Evolutionary conservation across 257 asterid species (phyloP), one percentile per base, ranked within the genome.

Genomic region (Apocynum venetum): DNA sequence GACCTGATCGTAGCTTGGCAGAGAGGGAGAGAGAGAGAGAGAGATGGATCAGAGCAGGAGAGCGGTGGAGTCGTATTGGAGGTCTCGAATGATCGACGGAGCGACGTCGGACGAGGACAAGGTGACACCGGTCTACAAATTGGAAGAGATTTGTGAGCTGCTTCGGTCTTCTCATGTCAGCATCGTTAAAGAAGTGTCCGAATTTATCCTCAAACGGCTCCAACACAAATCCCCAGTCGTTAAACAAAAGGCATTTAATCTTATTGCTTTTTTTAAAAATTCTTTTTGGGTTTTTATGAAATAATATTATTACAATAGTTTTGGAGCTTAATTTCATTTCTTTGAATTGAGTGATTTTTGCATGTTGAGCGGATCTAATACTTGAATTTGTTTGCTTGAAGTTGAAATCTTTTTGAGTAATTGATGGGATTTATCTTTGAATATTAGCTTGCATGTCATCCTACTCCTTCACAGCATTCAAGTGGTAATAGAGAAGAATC

Each of bases 1-100:
- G 51, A 41, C 8, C 65, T 68, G 68, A 64, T 47, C 52, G 84
- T 75, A 64, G 76, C 60, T 35, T 19, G 11, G 49, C 43, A 12
- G 52, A 41, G 64, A 53, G 55, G 8, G 56, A 64, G 36, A 57
- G 59, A 47, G 9, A 12, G 47, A 67, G 65, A 11, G 49, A 65
- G 40, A 65, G 67, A 94, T 96, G 99, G 98, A 96, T 82, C 95
- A 91, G 86, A 93, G 99, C 89, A 89, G 97, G 91, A 83, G 97
- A 83, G 99, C 98, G 65, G 99, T 96, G 79, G 99, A 96, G 86
- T 93, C 99, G 20, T 95, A 95, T 81, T 91, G 99, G 99, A 85
- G 99, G 87, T 91, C 96, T 69, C 84, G 86, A 80, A 83, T 90
- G 92, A 82, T 95, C 73, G 99, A 95, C 57, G 96, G 82, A 40